Evolutionary conservation across 139 green algal genomes (phyloP), one percentile per base, ranked within the genome.

Genomic region (Edaphochlamys debaryana): DNA sequence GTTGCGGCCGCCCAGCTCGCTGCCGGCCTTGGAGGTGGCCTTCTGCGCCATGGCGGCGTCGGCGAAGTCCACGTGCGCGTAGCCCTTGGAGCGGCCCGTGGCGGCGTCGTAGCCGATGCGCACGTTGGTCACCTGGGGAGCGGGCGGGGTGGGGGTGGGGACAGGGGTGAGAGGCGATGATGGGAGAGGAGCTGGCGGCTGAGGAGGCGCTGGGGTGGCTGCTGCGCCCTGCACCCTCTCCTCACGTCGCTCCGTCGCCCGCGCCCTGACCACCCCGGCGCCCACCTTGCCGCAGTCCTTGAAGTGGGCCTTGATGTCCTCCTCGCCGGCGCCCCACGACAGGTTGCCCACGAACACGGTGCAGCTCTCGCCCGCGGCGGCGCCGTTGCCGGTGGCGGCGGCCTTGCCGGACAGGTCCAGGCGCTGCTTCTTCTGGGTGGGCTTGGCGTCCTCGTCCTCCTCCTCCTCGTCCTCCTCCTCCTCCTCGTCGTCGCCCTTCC

Each of bases 301-400:
- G 80, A 96, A 95, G 80, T 92, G 87, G 37, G 82, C 83, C 23
- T 54, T 68, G 38, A 96, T 76, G 34, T 38, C 64, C 29, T 94
- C 86, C 85, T 96, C 86, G 25, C 72, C 77, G 29, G 85, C 89
- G 37, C 54, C 67, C 90, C 91, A 96, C 36, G 91, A 86, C 80
- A 96, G 79, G 90, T 95, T 96, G 56, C 90, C 90, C 23, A 94
- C 88, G 84, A 96, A 96, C 30, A 94, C 69, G 6, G 89, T 94
- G 69, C 32, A 79, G 84, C 60, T 85, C 62, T 82, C 87, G 32
- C 22, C 60, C 0, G 50, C 62, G 25, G 34, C 60, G 0, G 50
- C 62, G 37, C 45, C 54, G n/a, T 80, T 56, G 58, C 56, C 56
- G 41, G 60, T 81, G 29, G 60, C 76, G 19, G 85, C 86, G 25